A percentile compares a stretch with the other conserved stretches of the same genome.
phyloP scores from a whole-genome alignment of 2,329 filamentous ascomycete genomes.

The Ascosphaera apis region DNA sequence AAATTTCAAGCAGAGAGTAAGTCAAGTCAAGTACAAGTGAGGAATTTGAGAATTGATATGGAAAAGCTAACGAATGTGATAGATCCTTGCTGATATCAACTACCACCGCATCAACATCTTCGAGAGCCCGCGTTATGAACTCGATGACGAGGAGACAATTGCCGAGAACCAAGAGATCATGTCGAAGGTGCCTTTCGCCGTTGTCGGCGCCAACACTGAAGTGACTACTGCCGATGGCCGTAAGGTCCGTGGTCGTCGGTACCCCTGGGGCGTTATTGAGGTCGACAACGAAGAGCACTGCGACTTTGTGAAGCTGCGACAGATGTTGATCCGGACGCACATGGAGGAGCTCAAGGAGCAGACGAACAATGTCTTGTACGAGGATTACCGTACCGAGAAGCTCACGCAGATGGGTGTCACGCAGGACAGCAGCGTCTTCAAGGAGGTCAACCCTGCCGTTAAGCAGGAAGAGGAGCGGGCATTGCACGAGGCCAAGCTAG shows the following conservation, averaged over 20 bases:
- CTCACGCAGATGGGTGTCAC: constrained; percentile 95
- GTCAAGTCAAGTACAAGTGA: constrained; percentile 16
- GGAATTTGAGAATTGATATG: background rate
- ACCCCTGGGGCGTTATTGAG: constrained; percentile 97
- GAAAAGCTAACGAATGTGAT: constrained; percentile 9
- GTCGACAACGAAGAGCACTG: constrained; percentile 99
- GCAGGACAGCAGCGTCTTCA: constrained; percentile 97
- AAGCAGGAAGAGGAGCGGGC: constrained; percentile 99
- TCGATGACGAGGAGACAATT: constrained; percentile 98
- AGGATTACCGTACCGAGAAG: constrained; percentile 99
- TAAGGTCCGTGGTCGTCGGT: constrained; percentile 84
- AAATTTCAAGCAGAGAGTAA: constrained; percentile 86
- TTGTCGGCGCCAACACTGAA: constrained; percentile 91
- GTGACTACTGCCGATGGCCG: constrained; percentile 78
- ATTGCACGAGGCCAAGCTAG: constrained; percentile 96
- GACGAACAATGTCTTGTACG: constrained; percentile 96
- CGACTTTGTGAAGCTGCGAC: constrained; percentile 97
- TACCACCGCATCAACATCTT: constrained; percentile 98
- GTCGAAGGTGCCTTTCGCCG: constrained; percentile 97
- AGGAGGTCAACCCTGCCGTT: constrained; percentile 99
- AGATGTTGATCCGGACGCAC: constrained; percentile 99
- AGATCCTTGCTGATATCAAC: constrained; percentile 95
- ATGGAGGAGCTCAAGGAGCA: constrained; percentile 99
- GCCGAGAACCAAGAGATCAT: constrained; percentile 99
- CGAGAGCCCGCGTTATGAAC: constrained; percentile 91